Percentiles rank a stretch among this genome's conserved stretches.
Conservation (phyloP, 2,329 filamentous ascomycete genomes). For the Pseudopyricularia javanii region DNA sequence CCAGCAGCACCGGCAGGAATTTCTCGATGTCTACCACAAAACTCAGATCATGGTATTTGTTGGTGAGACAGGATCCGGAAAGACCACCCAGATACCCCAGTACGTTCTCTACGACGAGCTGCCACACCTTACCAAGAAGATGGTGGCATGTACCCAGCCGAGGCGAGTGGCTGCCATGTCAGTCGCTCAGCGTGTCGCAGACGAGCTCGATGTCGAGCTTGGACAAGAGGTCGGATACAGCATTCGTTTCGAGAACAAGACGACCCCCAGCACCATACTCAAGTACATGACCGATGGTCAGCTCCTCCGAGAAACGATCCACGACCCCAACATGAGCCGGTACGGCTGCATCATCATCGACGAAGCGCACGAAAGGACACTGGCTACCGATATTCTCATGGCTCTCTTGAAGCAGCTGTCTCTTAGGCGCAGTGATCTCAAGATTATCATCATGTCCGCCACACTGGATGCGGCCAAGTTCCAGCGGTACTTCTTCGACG, state of each 20-base stretch:
- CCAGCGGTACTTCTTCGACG: slow-evolving; percentile 91
- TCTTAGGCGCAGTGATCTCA: slow-evolving; percentile 70
- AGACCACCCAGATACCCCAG: slow-evolving; percentile 97
- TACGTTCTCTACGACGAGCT: slow-evolving; percentile 97
- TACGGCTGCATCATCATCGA: slow-evolving; percentile 98
- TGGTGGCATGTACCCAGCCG: slow-evolving; percentile 94
- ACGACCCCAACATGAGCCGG: slow-evolving; percentile 80
- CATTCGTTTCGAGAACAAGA: slow-evolving; percentile 97
- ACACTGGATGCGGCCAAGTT: slow-evolving; percentile 97
- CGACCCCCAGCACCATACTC: slow-evolving; percentile 74
- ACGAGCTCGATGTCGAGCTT: slow-evolving; percentile 88
- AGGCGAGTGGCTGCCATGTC: slow-evolving; percentile 98
- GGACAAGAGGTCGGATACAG: slow-evolving; percentile 97
- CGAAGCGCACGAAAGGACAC: slow-evolving; percentile 94
- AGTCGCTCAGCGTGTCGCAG: slow-evolving; percentile 91
- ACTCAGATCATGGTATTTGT: slow-evolving; percentile 97
- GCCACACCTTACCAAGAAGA: slow-evolving; percentile 72
- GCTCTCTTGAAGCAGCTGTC: slow-evolving; percentile 88
- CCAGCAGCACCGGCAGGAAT: slow-evolving; percentile 87
- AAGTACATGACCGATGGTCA: slow-evolving; percentile 99
- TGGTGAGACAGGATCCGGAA: slow-evolving; percentile 97
- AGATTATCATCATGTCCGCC: slow-evolving; percentile 98
- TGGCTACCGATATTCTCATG: slow-evolving; percentile 96
- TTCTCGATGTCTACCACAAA: slow-evolving; percentile 82
- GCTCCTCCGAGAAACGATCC: slow-evolving; percentile 90